Evolutionary conservation across 2,329 filamentous ascomycete species (phyloP), one percentile per base, ranked within the genome.

Genomic region (Sarocladium kiliense): DNA sequence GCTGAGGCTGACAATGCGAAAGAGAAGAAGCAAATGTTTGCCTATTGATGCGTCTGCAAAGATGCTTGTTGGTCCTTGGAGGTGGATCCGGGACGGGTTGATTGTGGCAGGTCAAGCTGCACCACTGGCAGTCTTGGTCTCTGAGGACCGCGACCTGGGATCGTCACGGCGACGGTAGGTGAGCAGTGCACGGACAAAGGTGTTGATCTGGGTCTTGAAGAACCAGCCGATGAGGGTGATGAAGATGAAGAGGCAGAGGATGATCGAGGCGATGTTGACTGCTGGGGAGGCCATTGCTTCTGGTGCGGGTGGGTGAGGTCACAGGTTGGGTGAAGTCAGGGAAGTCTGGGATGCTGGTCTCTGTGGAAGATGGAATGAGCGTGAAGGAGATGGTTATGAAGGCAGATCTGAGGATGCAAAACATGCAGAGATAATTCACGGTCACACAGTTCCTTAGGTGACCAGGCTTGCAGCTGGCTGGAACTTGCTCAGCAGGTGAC

Each of bases 181-280:
- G 53, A 64, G 58, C 32, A 69, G 60, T 14, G 61, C 62, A 12
- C 61, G 54, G 25, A 66, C 64, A 56, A 71, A 73, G 23, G 54
- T 57, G 41, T 63, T 59, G 49, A 74, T 57, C 37, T 62, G 57
- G 37, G 55, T 58, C 27, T 66, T 66, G 57, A 65, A 59, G 41
- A 65, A 65, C 61, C 63, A 72, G 45, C 56, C 59, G 26, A 74
- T 27, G 18, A 64, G 25, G 18, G 57, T 64, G 41, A 70, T 56
- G 27, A 71, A 54, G 6, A 60, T 41, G 50, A 70, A 59, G 26
- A 74, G 57, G 11, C 62, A 57, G 11, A 73, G 55, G 25, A 73
- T 41, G 3, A 71, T 54, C 45, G 72, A 57, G 23, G 67, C 70
- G 7, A 74, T 65, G 5, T 56, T 58, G 23, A 58, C 60, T 3